These are phyloP conservation scores for Escovopsis sp. DNA, from an alignment of 2,329 filamentous ascomycete genomes.

Conservation along the genomic window DNA sequence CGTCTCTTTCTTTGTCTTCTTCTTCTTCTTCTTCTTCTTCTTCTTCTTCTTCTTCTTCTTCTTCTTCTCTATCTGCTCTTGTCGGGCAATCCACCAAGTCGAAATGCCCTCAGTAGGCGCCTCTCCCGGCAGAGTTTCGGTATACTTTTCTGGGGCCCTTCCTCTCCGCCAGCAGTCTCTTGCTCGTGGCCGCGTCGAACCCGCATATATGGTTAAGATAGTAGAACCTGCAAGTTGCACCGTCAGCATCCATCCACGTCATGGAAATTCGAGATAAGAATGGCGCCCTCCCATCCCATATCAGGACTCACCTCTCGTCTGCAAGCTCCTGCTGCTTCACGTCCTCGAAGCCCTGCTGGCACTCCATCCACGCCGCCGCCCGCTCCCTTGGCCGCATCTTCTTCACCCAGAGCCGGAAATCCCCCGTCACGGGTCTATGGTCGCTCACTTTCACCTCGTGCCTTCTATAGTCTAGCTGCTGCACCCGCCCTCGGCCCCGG, in stretches of 20 bases:
- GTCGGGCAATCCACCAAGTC: background rate
- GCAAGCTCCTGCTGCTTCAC: constrained; percentile 53
- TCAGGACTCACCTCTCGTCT: constrained; percentile 58
- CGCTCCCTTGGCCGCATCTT: constrained; percentile 56
- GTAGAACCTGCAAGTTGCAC: constrained; percentile 24
- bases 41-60: too few relatives aligned
- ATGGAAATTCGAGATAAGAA: too few relatives aligned
- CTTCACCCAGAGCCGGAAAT: constrained; percentile 74
- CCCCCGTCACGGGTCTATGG: constrained; percentile 80
- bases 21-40: too few relatives aligned
- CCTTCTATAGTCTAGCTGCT: constrained; percentile 74
- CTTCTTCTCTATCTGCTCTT: too few relatives aligned
- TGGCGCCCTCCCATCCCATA: too few relatives aligned
- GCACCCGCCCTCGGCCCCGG: constrained; percentile 63
- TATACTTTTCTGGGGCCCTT: constrained; percentile 11
- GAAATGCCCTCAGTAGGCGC: constrained; percentile 2
- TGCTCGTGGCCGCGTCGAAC: constrained; percentile 38
- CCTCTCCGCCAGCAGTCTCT: constrained; percentile 29
- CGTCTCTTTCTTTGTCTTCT: too few relatives aligned
- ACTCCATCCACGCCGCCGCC: constrained; percentile 53
- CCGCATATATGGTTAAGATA: constrained; percentile 39
- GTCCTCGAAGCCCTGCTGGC: constrained; percentile 59
- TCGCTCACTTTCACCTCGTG: constrained; percentile 88
- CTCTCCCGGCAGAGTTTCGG: constrained; percentile 13
- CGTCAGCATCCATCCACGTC: constrained; percentile 6